These are phyloP conservation scores for Dryas octopetala DNA, from an alignment of 306 rosid species.

Conservation along the genomic window DNA sequence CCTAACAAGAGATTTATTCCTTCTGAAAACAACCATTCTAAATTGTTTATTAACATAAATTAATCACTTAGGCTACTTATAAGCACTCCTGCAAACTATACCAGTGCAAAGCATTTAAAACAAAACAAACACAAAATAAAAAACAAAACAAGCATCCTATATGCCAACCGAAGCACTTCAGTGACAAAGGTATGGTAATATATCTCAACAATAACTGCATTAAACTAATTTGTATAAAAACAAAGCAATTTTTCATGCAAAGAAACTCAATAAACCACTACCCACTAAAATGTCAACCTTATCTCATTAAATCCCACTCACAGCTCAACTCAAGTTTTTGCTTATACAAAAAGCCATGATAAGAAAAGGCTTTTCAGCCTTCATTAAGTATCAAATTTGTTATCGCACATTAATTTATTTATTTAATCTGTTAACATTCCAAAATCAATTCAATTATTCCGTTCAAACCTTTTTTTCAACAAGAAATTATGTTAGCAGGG, in stretches of 20 bases:
- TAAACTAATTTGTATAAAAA: background rate
- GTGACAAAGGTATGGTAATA: background rate
- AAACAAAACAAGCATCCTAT: background rate
- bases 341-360: background rate
- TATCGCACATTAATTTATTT: background rate
- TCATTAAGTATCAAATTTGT: background rate
- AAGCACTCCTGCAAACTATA: background rate
- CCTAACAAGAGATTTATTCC: background rate
- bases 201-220: background rate
- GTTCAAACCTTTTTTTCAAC: background rate
- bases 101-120: background rate
- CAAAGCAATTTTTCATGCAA: background rate
- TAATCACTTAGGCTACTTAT: background rate
- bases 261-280: background rate
- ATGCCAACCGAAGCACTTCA: background rate
- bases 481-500: background rate
- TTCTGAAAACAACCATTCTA: background rate
- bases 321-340: background rate
- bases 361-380: background rate
- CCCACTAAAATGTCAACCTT: background rate
- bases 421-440: background rate
- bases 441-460: background rate
- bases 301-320: background rate
- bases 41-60: background rate
- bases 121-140: background rate